Evolutionary conservation across 1,139 yeast species (phyloP).

Genomic region (Saccharomycopsis hybrid): DNA sequence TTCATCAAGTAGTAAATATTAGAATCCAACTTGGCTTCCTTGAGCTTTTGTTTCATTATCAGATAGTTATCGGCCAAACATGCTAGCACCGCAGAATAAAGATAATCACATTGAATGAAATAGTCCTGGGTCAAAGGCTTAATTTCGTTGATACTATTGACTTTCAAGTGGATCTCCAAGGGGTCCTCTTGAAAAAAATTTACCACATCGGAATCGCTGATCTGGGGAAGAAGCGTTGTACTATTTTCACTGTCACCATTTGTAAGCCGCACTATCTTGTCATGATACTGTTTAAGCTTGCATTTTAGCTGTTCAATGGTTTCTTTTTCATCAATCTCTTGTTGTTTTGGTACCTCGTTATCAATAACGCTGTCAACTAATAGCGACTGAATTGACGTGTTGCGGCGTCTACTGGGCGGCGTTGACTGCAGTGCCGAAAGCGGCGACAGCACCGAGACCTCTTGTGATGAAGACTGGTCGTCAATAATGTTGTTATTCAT

Average conservation of each 20-base stretch:
- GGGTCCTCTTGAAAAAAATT: background rate
- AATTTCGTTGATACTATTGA: background rate
- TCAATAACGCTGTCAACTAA: background rate
- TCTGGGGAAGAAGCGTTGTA: background rate
- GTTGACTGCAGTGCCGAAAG: too few relatives aligned
- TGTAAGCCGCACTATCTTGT: too few relatives aligned
- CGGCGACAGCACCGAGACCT: too few relatives aligned
- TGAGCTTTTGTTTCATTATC: conserved; percentile 2
- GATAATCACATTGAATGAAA: background rate
- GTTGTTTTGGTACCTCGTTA: background rate
- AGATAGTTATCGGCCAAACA: conserved; percentile 4
- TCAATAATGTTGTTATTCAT: too few relatives aligned
- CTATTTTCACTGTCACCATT: too few relatives aligned
- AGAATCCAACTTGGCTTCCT: conserved; percentile 1
- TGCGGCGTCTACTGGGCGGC: background rate
- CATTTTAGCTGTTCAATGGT: background rate
- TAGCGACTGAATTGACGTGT: too few relatives aligned
- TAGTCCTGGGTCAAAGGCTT: conserved; percentile 3
- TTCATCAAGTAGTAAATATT: conserved; percentile 2
- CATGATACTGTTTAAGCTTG: too few relatives aligned
- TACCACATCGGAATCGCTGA: background rate
- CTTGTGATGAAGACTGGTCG: too few relatives aligned
- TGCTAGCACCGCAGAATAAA: background rate
- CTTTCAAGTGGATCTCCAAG: background rate
- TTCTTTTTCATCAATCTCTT: background rate